phyloP scores from a whole-genome alignment of 805 yeast genomes.

The Schwanniomyces sp. region DNA sequence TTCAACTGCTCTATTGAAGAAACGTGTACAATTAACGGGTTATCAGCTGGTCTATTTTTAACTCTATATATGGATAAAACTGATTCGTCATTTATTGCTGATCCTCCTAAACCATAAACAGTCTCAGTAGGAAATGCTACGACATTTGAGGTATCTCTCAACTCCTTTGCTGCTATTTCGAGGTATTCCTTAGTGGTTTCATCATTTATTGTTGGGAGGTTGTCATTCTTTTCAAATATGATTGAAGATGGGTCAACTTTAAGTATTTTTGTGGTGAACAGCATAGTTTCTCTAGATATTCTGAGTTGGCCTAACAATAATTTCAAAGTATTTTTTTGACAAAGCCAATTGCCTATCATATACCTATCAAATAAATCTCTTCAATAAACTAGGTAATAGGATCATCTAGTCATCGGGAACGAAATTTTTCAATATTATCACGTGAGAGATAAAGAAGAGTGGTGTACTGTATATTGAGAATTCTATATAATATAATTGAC shows the following conservation, averaged over 20 bases:
- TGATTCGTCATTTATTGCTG: conserved; percentile 70
- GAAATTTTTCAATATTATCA: conserved; percentile 4
- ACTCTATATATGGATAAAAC: conserved; percentile 80
- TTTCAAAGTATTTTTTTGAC: background rate
- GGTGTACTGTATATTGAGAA: background rate
- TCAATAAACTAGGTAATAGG: background rate
- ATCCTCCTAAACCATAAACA: conserved; percentile 93
- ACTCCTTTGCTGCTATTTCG: conserved; percentile 55
- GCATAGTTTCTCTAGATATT: background rate
- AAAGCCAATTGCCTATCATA: background rate
- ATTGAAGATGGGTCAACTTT: conserved; percentile 57
- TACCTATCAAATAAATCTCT: background rate
- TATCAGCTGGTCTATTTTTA: conserved; percentile 92
- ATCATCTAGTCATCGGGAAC: background rate
- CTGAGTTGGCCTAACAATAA: background rate
- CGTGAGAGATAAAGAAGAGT: background rate
- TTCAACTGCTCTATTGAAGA: conserved; percentile 74
- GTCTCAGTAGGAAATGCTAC: conserved; percentile 98
- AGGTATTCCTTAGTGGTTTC: conserved; percentile 52
- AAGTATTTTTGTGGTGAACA: conserved; percentile 38
- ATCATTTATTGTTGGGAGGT: conserved; percentile 49
- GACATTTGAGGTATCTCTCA: conserved; percentile 52
- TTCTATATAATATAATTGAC: no score
- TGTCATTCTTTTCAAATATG: conserved; percentile 43
- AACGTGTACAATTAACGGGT: conserved; percentile 89